These are phyloP conservation scores for Aspergillus heteromorphus DNA, from an alignment of 495 filamentous ascomycete genomes.

Conservation along the genomic window DNA sequence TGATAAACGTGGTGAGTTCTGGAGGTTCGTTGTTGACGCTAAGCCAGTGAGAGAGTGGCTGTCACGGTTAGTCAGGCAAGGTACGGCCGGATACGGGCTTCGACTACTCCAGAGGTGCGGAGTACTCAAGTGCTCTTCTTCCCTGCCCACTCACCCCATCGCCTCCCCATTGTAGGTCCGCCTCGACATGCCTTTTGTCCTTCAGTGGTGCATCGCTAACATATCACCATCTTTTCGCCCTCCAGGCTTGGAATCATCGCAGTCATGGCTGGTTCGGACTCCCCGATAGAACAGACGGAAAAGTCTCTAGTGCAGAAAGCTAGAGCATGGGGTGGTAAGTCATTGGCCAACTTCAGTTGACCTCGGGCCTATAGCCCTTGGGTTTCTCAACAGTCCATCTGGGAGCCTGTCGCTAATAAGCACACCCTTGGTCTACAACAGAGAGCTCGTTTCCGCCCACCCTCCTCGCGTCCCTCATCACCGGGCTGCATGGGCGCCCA, in stretches of 20 bases:
- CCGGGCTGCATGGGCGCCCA: conserved; percentile 70
- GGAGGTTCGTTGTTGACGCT: conserved; percentile 20
- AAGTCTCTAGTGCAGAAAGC: conserved; percentile 47
- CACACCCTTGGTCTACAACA: conserved; percentile 23
- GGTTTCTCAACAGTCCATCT: not conserved
- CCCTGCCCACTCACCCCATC: not conserved
- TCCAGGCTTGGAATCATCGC: not conserved
- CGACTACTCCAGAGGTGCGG: too few species aligned
- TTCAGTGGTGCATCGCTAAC: not conserved
- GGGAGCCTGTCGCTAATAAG: not conserved
- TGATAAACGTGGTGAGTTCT: conserved; percentile 29
- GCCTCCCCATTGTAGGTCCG: not conserved
- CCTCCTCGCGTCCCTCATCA: conserved; percentile 71
- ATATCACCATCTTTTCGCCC: not conserved
- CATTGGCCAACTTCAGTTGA: not conserved
- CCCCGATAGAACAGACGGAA: conserved; percentile 38
- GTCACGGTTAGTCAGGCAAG: conserved; percentile 16
- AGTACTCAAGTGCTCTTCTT: too few species aligned
- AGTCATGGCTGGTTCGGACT: conserved; percentile 22
- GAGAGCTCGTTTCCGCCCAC: conserved; percentile 76
- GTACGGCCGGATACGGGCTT: not conserved
- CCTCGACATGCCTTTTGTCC: not conserved
- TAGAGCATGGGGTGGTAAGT: conserved; percentile 69
- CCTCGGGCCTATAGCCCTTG: conserved; percentile 3
- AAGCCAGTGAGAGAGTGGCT: conserved; percentile 7